A percentile compares a stretch with the other conserved stretches of the same genome.
phyloP scores from a whole-genome alignment of 2,329 filamentous ascomycete genomes.

The Trichoderma koningii region DNA sequence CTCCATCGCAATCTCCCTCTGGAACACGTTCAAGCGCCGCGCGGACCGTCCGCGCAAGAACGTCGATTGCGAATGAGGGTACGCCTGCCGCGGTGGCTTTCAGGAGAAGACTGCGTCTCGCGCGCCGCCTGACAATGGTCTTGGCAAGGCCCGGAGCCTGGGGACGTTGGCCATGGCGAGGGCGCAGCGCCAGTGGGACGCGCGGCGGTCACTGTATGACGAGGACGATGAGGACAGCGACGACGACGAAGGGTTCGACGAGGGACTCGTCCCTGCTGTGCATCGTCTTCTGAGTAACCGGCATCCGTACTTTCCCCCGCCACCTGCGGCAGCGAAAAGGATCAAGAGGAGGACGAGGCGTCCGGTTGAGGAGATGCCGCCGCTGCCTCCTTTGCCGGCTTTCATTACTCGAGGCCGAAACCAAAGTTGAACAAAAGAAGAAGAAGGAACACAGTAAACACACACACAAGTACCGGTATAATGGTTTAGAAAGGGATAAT shows the following conservation, averaged over 20 bases:
- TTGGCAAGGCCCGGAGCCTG: slow-evolving; percentile 39
- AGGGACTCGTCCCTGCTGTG: slow-evolving; percentile 14
- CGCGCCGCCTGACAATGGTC: slow-evolving; percentile 19
- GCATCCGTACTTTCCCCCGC: slow-evolving; percentile 40
- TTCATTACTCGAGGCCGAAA: not conserved
- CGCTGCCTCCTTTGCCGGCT: slow-evolving; percentile 36
- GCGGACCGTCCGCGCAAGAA: slow-evolving; percentile 35
- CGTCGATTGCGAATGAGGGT: slow-evolving; percentile 56
- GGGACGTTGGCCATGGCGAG: slow-evolving; percentile 43
- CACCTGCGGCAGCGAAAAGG: slow-evolving; percentile 42
- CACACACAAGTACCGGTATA: not conserved
- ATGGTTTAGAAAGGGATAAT: not conserved
- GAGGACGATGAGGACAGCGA: no score
- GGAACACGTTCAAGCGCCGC: slow-evolving; percentile 57
- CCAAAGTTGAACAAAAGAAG: no score
- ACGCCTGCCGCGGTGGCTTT: slow-evolving; percentile 49
- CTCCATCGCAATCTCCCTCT: slow-evolving; percentile 61
- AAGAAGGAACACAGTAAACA: no score
- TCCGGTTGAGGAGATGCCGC: slow-evolving; percentile 38
- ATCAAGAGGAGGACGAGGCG: slow-evolving; percentile 34
- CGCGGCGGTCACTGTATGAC: slow-evolving; percentile 34
- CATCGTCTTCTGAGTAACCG: slow-evolving; percentile 27
- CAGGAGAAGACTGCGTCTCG: slow-evolving; percentile 29
- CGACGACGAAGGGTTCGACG: slow-evolving; percentile 37
- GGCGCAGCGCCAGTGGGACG: slow-evolving; percentile 28